Base-by-base conservation (phyloP, 1,139 yeast genomes). In the Suhomyces atakaporum region DNA sequence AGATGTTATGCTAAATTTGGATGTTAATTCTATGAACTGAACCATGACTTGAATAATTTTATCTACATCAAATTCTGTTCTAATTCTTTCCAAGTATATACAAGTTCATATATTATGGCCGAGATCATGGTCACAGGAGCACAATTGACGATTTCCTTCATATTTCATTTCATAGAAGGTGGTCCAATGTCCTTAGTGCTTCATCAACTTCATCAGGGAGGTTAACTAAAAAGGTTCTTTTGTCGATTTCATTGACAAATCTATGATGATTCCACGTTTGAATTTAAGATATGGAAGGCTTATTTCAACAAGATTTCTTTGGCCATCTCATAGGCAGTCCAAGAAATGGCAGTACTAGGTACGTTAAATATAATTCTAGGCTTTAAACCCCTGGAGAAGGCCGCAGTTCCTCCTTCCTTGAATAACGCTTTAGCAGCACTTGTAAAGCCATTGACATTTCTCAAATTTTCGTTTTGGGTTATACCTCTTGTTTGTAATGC, bases 291-390 rank as follows among this genome's bases (percentile, higher is more conserved):
- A n/a, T 22, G 24, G 21, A 28, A 11, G 5, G 22, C 27, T 23
- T 29, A 38, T 31, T 12, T 46, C 47, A 55, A 51, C 50, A 76
- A 62, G 34, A 84, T 72, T 50, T 81, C 85, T 63, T 92, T 92
- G 28, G 97, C 97, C 94, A 90, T 87, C 60, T 92, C 98, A 62
- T 94, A 92, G 15, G 96, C 90, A 2, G 97, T 92, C 98, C 98
- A 92, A 46, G 96, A 83, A 43, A 92, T 90, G 22, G 98, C 98
- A 9, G 98, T 90, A 32, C 95, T 84, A 14, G 99, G 99, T 59
- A 92, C 90, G 60, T 90, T 89, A 46, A 94, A 86, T 25, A 92
- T 81, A 37, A 94, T 81, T 62, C 99, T 79, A 32, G 99, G 97
- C 56, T 83, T 81, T 55, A 90, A 70, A 18, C 98, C 98, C 53